Evolutionary conservation across 2,329 filamentous ascomycete species (phyloP).

Genomic region (Fusarium cicatricum): DNA sequence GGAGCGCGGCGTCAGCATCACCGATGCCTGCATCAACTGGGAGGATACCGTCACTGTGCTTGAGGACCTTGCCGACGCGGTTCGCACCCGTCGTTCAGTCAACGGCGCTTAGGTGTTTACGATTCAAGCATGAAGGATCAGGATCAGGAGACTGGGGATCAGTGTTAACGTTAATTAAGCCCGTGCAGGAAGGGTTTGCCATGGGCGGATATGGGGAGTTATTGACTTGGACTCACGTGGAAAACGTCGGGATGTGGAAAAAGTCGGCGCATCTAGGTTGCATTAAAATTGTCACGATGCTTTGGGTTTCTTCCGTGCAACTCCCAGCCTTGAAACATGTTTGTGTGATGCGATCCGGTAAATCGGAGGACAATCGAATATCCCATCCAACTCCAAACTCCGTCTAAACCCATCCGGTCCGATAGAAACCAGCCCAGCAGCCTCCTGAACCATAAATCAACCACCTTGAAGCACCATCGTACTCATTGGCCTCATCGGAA

Average conservation of each 20-base stretch:
- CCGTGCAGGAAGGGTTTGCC: conserved; percentile 6
- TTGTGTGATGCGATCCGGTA: too few species aligned
- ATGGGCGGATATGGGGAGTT: conserved; percentile 32
- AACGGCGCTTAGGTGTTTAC: conserved; percentile 47
- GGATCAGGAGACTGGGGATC: conserved; percentile 2
- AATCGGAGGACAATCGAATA: conserved; percentile 5
- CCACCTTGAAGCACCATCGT: not conserved
- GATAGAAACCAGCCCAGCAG: not conserved
- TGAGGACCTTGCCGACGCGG: conserved; percentile 84
- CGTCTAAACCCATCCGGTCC: conserved; percentile 8
- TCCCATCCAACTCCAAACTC: conserved; percentile 19
- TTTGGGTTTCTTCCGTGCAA: conserved; percentile 8
- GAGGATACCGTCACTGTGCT: conserved; percentile 82
- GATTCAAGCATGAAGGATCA: conserved; percentile 29
- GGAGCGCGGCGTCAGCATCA: conserved; percentile 92
- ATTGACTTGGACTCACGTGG: conserved; percentile 33
- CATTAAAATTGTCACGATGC: conserved; percentile 39
- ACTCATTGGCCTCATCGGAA: conserved; percentile 23
- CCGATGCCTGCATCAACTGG: conserved; percentile 96
- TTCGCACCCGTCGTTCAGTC: conserved; percentile 74
- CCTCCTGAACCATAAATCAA: not conserved
- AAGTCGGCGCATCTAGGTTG: conserved; percentile 40
- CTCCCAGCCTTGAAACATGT: too few species aligned
- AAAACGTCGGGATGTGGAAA: conserved; percentile 32
- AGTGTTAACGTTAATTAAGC: conserved; percentile 17